A percentile compares a stretch with the other conserved stretches of the same genome.
phyloP scores from a whole-genome alignment of 2,329 filamentous ascomycete species.

The Hypoxylon sp. region DNA sequence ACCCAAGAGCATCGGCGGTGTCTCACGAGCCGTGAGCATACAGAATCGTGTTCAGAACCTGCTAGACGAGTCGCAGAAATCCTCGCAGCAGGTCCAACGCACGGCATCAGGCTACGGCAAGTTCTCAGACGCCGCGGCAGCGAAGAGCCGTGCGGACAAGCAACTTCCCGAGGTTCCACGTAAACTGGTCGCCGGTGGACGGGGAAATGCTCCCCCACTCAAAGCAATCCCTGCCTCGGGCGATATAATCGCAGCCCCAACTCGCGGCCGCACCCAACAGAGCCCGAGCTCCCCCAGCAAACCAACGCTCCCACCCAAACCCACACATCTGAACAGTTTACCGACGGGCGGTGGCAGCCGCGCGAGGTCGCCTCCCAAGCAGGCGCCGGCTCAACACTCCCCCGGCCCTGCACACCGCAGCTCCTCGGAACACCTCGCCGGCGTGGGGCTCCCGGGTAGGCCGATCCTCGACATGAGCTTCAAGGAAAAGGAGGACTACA shows the following conservation, averaged over 20 bases:
- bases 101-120: conserved; percentile 93
- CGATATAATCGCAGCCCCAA: conserved; percentile 40
- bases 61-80: conserved; percentile 80
- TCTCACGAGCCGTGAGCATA: conserved; percentile 82
- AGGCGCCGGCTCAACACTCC: conserved; percentile 41
- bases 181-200: conserved; percentile 61
- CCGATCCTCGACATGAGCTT: conserved; percentile 67
- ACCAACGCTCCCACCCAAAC: conserved; percentile 72
- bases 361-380: conserved; percentile 64
- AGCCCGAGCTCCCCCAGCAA: conserved; percentile 54
- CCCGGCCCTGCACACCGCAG: conserved; percentile 43
- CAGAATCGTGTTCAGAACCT: conserved; percentile 91
- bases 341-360: conserved; percentile 58
- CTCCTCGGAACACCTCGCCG: conserved; percentile 58
- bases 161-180: conserved; percentile 61
- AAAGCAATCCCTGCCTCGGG: conserved; percentile 45
- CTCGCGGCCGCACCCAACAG: conserved; percentile 35
- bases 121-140: conserved; percentile 73
- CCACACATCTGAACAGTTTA: conserved; percentile 70
- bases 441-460: conserved; percentile 62
- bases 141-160: conserved; percentile 56
- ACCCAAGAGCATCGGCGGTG: conserved; percentile 69
- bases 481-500: conserved; percentile 74
- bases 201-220: conserved; percentile 42
- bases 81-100: conserved; percentile 65